These are phyloP conservation scores for Ichthyophthirius multifiliis DNA, from an alignment of 169 alveolate species.

Conservation along the genomic window DNA sequence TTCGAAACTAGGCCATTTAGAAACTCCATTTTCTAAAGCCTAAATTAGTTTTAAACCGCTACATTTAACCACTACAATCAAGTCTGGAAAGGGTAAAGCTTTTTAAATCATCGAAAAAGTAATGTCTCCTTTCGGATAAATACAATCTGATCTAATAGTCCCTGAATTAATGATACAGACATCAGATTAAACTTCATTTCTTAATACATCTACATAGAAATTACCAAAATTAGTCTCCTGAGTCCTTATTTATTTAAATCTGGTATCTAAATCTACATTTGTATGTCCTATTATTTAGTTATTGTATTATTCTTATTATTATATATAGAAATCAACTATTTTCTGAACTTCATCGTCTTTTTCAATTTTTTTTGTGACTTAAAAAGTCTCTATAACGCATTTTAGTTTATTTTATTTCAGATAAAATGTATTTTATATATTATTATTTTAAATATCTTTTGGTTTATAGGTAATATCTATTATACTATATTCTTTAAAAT, in stretches of 20 bases:
- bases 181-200: conserved; percentile 74
- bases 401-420: conserved; percentile 51
- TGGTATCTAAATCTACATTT: conserved; percentile 77
- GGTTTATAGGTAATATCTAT: conserved; percentile 49
- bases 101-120: conserved; percentile 62
- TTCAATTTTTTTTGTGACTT: conserved; percentile 3
- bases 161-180: conserved; percentile 86
- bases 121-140: conserved; percentile 73
- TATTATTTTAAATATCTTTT: not conserved
- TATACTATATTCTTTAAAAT: conserved; percentile 80
- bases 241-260: conserved; percentile 74
- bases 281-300: conserved; percentile 67
- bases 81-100: conserved; percentile 84
- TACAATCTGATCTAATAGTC: conserved; percentile 84
- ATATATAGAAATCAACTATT: conserved; percentile 12
- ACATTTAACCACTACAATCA: conserved; percentile 61
- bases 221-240: conserved; percentile 82
- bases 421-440: not conserved
- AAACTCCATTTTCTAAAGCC: conserved; percentile 79
- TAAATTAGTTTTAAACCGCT: conserved; percentile 58
- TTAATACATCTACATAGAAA: conserved; percentile 83
- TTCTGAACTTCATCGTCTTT: conserved; percentile 13
- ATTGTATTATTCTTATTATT: conserved; percentile 40
- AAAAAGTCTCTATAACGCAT: not conserved
- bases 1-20: conserved; percentile 81